Evolutionary conservation across 208 protist genomes (phyloP), one percentile per base, ranked within the genome.

Genomic region (Wallacemonas sp.): DNA sequence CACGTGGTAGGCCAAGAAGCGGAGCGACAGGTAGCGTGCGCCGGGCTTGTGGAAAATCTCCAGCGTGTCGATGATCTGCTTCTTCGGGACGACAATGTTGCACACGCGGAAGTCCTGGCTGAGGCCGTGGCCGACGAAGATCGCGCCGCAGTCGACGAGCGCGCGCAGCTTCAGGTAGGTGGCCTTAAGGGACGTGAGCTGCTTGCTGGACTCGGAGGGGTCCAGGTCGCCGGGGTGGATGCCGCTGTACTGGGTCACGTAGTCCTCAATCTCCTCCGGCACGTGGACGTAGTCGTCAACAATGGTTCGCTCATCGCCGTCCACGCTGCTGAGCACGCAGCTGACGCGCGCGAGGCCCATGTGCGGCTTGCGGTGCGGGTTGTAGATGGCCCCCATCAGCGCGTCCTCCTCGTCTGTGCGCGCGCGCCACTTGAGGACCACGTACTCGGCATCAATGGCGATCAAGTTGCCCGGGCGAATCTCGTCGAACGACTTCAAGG

Each of bases 51-150:
- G 88, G 80, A 94, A 99, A 8, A 99, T 73, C 68, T 98, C 87
- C 1, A 99, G 94, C 11, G 98, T 99, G 72, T 99, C 98, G 64
- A 98, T 97, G 79, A 98, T 98, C 70, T 98, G 97, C 39, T 94
- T 79, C 26, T 83, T 77, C 33, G 98, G 98, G 11, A 99, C 96
- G 29, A 84, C 82, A 28, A 99, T 97, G 72, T 98, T 98, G 79
- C 97, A 98, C 45, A 98, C 97, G 28, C 95, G 82, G 61, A 99
- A 99, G 79, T 99, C 98, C 66, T 99, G 95, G 36, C 87, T 70
- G 12, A 99, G 79, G 36, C 97, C 97, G 72, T 99, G 98, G 26
- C 98, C 98, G 22, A 99, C 93, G 77, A 99, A 98, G 29, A 87
- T 80, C 1, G 94, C 93, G 20, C 93, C 91, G 20, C 77, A 76